A percentile compares a stretch with the other conserved stretches of the same genome.
These are phyloP conservation scores for Allodekkera sacchari DNA, from an alignment of 805 yeast species.

Conservation along the genomic window DNA sequence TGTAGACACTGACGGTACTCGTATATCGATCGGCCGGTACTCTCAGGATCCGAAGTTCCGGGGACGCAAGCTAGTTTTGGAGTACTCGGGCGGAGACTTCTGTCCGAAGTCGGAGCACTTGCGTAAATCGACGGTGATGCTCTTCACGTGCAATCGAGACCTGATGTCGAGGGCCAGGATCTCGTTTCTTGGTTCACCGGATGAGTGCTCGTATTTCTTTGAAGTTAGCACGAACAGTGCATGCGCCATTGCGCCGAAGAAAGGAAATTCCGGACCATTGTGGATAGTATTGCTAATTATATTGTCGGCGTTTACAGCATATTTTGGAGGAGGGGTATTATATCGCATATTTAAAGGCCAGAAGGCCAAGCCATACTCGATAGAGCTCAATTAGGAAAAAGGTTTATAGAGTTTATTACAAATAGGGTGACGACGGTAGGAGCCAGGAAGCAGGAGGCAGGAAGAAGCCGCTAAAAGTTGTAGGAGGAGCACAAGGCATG, in stretches of 20 bases:
- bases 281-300: conserved; percentile 54
- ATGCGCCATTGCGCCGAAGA: conserved; percentile 69
- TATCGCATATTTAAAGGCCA: conserved; percentile 28
- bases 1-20: conserved; percentile 33
- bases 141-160: conserved; percentile 76
- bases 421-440: too few relatives aligned
- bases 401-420: too few relatives aligned
- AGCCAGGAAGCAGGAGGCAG: too few relatives aligned
- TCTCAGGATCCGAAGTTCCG: conserved; percentile 55
- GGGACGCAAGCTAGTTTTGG: conserved; percentile 63
- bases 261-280: conserved; percentile 54
- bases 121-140: conserved; percentile 55
- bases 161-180: conserved; percentile 56
- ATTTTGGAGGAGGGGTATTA: conserved; percentile 34
- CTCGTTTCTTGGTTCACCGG: conserved; percentile 58
- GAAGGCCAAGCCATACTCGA: too few relatives aligned
- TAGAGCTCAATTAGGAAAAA: too few relatives aligned
- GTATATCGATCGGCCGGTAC: conserved; percentile 52
- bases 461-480: too few relatives aligned
- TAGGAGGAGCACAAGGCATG: too few relatives aligned
- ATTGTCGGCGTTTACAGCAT: conserved; percentile 32
- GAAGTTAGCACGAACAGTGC: conserved; percentile 82
- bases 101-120: conserved; percentile 44
- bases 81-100: conserved; percentile 61
- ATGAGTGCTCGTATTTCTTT: conserved; percentile 77